phyloP scores from a whole-genome alignment of 139 green algal genomes.

The Micractinium sp. region DNA sequence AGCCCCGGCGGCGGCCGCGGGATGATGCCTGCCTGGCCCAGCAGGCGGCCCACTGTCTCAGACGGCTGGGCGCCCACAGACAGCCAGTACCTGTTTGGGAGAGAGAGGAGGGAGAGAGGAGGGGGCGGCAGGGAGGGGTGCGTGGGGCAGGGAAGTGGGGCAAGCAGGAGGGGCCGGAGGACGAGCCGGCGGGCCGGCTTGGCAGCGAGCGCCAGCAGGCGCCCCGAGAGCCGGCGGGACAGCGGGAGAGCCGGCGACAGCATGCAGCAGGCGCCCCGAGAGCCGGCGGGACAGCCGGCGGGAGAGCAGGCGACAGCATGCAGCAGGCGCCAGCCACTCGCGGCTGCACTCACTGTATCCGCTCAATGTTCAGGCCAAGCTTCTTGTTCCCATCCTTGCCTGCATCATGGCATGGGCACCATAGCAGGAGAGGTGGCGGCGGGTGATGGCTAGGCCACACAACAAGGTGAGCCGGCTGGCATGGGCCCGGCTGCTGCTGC shows the following conservation, averaged over 20 bases:
- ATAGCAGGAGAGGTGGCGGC: neutral
- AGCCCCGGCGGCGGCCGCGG: constrained; percentile 56
- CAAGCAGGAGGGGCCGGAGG: neutral
- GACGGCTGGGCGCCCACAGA: constrained; percentile 83
- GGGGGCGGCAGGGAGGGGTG: neutral
- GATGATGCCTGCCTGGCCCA: constrained; percentile 77
- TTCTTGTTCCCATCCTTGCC: constrained; percentile 89
- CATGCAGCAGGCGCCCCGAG: neutral
- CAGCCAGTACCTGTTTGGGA: constrained; percentile 81
- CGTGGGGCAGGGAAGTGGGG: neutral
- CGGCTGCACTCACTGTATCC: constrained; percentile 69
- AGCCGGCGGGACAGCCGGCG: too few species aligned
- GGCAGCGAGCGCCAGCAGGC: neutral
- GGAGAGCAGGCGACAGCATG: neutral
- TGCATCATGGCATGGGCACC: constrained; percentile 30
- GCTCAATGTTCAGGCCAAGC: constrained; percentile 78
- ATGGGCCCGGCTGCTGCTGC: too few species aligned
- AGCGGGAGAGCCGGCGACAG: neutral
- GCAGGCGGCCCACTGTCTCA: constrained; percentile 72
- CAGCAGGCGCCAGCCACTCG: neutral
- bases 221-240: too few species aligned
- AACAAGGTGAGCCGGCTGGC: neutral
- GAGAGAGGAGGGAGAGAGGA: neutral
- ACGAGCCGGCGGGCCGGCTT: too few species aligned
- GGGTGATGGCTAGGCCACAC: neutral